Evolutionary conservation across 2,329 filamentous ascomycete genomes (phyloP).

Genomic region (Neopestalotiopsis rosae): DNA sequence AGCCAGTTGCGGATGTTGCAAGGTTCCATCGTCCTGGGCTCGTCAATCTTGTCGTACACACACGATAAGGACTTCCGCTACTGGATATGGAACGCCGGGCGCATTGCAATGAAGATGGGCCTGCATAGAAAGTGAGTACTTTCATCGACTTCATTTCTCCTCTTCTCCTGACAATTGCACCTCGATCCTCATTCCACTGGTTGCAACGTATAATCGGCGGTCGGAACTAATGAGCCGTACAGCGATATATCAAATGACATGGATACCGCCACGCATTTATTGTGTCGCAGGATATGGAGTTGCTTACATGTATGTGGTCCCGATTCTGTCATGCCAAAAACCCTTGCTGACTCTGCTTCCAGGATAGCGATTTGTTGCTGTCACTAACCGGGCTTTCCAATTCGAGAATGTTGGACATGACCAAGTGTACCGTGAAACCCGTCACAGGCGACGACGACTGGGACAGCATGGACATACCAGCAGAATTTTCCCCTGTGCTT

Average conservation of each 20-base stretch:
- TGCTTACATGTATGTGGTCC: not conserved
- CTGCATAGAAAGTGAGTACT: not conserved
- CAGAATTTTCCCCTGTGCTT: not conserved
- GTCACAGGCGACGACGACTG: not conserved
- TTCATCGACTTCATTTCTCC: not conserved
- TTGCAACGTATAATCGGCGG: not conserved
- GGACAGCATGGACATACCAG: not conserved
- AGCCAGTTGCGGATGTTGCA: not conserved
- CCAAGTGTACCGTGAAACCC: not conserved
- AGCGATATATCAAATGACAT: not conserved
- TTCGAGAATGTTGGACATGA: not conserved
- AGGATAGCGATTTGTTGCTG: not conserved
- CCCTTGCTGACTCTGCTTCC: not conserved
- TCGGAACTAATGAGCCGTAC: not conserved
- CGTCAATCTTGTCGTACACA: not conserved
- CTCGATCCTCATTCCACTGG: no score
- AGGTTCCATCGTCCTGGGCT: not conserved
- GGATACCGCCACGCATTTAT: not conserved
- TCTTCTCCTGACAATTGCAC: no score
- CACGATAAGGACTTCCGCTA: constrained; percentile 4
- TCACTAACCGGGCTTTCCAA: not conserved
- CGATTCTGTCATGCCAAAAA: not conserved
- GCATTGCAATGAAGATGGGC: not conserved
- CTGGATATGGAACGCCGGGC: not conserved
- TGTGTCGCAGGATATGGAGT: not conserved